phyloP scores from a whole-genome alignment of 495 filamentous ascomycete species.

The Trichoderma parareesei region DNA sequence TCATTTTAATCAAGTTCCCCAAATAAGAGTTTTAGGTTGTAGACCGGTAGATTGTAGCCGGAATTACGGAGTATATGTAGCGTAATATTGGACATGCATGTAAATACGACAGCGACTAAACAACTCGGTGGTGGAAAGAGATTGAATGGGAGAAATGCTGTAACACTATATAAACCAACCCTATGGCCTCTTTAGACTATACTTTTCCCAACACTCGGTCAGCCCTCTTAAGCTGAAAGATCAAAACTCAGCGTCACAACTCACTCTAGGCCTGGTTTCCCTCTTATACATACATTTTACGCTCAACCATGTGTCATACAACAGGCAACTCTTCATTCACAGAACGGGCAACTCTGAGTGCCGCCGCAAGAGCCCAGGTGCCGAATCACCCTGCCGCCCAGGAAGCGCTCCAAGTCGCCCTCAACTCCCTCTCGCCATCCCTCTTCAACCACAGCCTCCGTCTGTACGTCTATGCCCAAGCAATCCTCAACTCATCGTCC shows the following conservation, averaged over 20 bases:
- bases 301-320: background rate
- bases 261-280: background rate
- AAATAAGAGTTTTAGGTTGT: background rate
- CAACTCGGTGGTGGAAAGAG: background rate
- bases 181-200: background rate
- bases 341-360: conserved; percentile 5
- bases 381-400: conserved; percentile 20
- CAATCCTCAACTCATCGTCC: conserved; percentile 18
- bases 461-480: conserved; percentile 33
- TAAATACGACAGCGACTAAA: background rate
- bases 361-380: conserved; percentile 20
- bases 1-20: background rate
- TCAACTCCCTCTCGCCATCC: conserved; percentile 25
- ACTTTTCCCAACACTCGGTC: background rate
- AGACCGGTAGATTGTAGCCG: background rate
- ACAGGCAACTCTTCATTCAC: background rate
- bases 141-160: background rate
- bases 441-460: conserved; percentile 41
- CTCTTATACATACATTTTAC: background rate
- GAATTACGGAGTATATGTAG: background rate
- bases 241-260: background rate
- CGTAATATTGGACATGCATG: background rate
- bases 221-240: background rate
- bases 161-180: background rate
- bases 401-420: conserved; percentile 25